Evolutionary conservation across 345 rosid genomes (phyloP), one percentile per base, ranked within the genome.

Genomic region (thale cress (Arabidopsis thaliana)): DNA sequence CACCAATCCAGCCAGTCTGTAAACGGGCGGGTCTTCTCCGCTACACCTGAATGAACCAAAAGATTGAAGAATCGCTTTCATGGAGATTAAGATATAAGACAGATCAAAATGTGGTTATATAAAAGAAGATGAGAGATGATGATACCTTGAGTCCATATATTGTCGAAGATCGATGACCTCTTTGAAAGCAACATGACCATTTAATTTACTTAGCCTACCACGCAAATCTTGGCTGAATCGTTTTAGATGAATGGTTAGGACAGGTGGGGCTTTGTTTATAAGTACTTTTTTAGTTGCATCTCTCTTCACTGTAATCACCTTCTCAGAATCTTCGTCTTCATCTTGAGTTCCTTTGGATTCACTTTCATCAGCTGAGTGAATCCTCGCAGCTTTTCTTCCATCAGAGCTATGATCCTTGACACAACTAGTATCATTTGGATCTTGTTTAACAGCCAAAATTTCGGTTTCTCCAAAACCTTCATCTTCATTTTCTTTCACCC

Each of bases 151-250:
- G 83, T 93, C 91, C 91, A 91, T 78, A 58, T 83, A 96, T 7
- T 91, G 93, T 68, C 81, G 75, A 61, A 96, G 88, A 84, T 96
- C 89, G 16, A 96, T 78, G 33, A 55, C 36, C 60, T 91, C 98
- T 76, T 85, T 59, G 71, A 96, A 96, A 76, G 78, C 80, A 71
- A 96, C 93, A 82, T 88, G 96, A 36, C 99, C 99, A 33, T 84
- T 91, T 83, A 96, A 82, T 87, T 96, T 96, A 84, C 85, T 91
- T 72, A 91, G 78, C 61, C 96, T 91, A 77, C 99, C 99, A 38
- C 95, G 98, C 50, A 83, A 79, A 80, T 93, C 99, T 82, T 96
- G 99, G 84, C 87, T 86, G 79, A 96, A 96, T 80, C 99, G 86
- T 67, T 96, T 96, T 71, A 96, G 82, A 85, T 96, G 99, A 75